A percentile compares a stretch with the other conserved stretches of the same genome.
These are phyloP conservation scores for Paecilomyces formosus DNA, from an alignment of 2,329 filamentous ascomycete species.

Conservation along the genomic window DNA sequence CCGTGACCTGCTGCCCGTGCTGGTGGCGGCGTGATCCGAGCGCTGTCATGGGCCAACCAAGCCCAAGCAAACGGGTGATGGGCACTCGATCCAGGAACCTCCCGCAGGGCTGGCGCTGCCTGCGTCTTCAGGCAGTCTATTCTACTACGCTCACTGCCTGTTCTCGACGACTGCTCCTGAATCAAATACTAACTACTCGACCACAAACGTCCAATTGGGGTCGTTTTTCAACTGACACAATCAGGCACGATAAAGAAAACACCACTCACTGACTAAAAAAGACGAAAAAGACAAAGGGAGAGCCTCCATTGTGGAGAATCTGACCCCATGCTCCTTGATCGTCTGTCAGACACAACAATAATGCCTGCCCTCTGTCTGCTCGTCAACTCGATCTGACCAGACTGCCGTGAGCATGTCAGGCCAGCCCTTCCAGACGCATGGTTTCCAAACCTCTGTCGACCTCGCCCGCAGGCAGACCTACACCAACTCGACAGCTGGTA, in stretches of 20 bases:
- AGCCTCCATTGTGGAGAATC: background rate
- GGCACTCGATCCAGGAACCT: background rate
- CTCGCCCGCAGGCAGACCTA: slow-evolving; percentile 33
- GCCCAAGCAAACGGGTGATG: background rate
- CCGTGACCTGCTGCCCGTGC: background rate
- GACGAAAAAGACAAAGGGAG: background rate
- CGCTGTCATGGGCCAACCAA: too few relatives aligned
- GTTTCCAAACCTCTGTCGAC: slow-evolving; percentile 42
- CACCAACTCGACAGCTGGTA: background rate
- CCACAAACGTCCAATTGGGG: too few relatives aligned
- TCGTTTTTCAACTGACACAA: too few relatives aligned
- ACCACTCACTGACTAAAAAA: background rate
- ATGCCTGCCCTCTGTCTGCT: background rate
- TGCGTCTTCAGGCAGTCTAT: background rate
- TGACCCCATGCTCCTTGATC: background rate
- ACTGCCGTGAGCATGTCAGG: slow-evolving; percentile 17
- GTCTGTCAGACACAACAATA: background rate
- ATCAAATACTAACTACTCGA: too few relatives aligned
- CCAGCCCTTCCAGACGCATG: slow-evolving; percentile 41
- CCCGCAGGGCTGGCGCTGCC: background rate
- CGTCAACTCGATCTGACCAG: background rate
- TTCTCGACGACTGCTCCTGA: too few relatives aligned
- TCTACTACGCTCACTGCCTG: too few relatives aligned
- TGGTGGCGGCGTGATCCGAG: background rate
- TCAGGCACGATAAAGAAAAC: background rate